Base-by-base conservation (phyloP, 129 eudicot species). In the Ambrosia trifida region DNA sequence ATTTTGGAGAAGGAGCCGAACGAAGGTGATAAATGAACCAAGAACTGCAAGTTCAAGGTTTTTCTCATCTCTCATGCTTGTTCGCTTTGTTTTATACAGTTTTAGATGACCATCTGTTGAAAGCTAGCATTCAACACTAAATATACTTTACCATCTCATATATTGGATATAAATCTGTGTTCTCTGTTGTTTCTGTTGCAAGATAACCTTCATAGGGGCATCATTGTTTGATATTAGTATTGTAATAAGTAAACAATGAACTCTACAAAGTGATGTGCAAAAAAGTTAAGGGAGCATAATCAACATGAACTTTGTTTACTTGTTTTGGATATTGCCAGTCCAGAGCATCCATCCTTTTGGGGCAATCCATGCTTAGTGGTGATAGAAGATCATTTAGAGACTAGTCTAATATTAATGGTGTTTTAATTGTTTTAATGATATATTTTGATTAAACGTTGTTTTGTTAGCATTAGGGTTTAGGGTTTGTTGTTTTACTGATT, bases 11-110 rank as follows among this genome's bases (percentile, higher is more conserved):
- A 83, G 94, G 86, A 90, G 99, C 84, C 81, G 97, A 83, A 88
- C 89, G 76, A 90, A 88, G 84, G 96, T 65, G 73, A 87, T 90
- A 75, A 75, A 85, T 79, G 99, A 88, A 76, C 87, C 81, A 62
- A 87, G 96, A 83, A 95, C 97, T 75, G 94, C 99, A 47, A 86
- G 97, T 79, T 94, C 98, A 84, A 89, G 97, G 98, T 94, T 53
- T 38, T 80, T 65, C 53, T 75, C 68, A 2, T 5, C 63, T 59
- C 72, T 70, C 61, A 14, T 70, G 76, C 19, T 58, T 40, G 56
- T 64, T 70, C 28, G 69, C 51, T 16, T 65, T 41, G 49, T 52
- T 77, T 51, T 3, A 31, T 63, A 74, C 68, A 3, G 74, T 69
- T n/a, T 10, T 62, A 16, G 74, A 69, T 9, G 9, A 65, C 49